Evolutionary conservation across 2,329 filamentous ascomycete species (phyloP), one percentile per base, ranked within the genome.

Genomic region (Calonectria pauciramosa): DNA sequence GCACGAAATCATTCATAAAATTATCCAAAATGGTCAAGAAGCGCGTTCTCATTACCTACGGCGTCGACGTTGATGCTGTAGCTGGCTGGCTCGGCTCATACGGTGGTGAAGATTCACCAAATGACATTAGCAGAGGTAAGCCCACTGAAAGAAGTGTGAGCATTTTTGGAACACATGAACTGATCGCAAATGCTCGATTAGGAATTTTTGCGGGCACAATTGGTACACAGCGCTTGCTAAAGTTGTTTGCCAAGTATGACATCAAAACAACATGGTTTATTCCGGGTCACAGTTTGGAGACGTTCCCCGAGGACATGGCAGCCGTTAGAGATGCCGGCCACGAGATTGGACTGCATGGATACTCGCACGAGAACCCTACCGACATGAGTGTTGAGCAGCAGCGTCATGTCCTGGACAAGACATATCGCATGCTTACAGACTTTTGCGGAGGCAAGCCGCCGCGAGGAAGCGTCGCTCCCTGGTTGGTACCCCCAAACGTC

Each of bases 341-440:
- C 73, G 87, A 88, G 77, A 88, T 89, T 14, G 87, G 89, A 20
- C 86, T 91, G 38, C 94, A 95, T 78, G 94, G 93, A 8, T 95
- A 95, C 83, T 92, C 90, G 0, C 94, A 95, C 81, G 94, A 95
- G 82, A 95, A 95, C 80, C 93, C 94, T 0, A 88, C 87, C 0
- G 90, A 92, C 75, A 94, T 95, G 93, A 93, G 89, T 0, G 83
- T 94, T 14, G 93, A 95, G 81, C 94, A 96, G 85, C 94, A 96
- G 84, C 90, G 89, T 38, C 93, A 94, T 68, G 92, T 96, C n/a
- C 88, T 96, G 14, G 92, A 94, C 80, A 94, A 94, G 84, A 95
- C 93, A 23, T 95, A 92, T 82, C 89, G 89, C 28, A 88, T 95
- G 83, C 88, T 95, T 41, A 94, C 91, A 0, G 91, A 93, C 0